phyloP scores from a whole-genome alignment of 2,329 filamentous ascomycete genomes.

The Leptographium galeiforme region DNA sequence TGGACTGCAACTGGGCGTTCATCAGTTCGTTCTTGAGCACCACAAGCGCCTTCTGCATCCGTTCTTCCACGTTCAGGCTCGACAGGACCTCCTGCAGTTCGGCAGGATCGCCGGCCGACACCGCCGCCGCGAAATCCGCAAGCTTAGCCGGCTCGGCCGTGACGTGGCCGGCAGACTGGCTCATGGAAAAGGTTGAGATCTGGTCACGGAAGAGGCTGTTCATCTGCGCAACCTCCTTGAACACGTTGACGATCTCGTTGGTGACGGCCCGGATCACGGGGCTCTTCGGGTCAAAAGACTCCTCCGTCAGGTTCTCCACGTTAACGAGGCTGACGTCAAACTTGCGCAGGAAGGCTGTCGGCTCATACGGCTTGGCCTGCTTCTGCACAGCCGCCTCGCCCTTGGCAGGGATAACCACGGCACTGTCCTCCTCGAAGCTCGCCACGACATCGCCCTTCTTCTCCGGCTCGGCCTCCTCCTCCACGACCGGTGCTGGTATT shows the following conservation, averaged over 20 bases:
- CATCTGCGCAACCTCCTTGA: constrained; percentile 89
- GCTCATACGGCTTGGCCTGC: constrained; percentile 46
- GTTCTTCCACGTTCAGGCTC: constrained; percentile 79
- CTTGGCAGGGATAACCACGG: constrained; percentile 40
- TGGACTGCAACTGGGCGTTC: constrained; percentile 92
- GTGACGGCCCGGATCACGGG: constrained; percentile 81
- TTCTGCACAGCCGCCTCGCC: constrained; percentile 22
- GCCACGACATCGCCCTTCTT: constrained; percentile 91
- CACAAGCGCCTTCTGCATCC: constrained; percentile 79
- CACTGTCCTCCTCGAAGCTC: constrained; percentile 73
- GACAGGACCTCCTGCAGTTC: constrained; percentile 88
- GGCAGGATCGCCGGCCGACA: constrained; percentile 82
- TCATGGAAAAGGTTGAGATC: constrained; percentile 93
- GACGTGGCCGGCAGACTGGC: constrained; percentile 86
- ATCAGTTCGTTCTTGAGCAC: constrained; percentile 97
- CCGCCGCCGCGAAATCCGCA: constrained; percentile 91
- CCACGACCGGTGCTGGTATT: constrained; percentile 38
- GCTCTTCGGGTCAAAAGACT: constrained; percentile 81
- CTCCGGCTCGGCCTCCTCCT: constrained; percentile 38
- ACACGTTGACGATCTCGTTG: constrained; percentile 96
- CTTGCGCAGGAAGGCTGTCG: constrained; percentile 80
- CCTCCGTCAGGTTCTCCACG: constrained; percentile 82
- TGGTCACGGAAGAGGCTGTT: constrained; percentile 95
- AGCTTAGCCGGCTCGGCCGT: constrained; percentile 90
- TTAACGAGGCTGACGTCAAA: constrained; percentile 90